Conservation (phyloP, 768 basidiomycete genomes). For the Tephrocybe sp. region DNA sequence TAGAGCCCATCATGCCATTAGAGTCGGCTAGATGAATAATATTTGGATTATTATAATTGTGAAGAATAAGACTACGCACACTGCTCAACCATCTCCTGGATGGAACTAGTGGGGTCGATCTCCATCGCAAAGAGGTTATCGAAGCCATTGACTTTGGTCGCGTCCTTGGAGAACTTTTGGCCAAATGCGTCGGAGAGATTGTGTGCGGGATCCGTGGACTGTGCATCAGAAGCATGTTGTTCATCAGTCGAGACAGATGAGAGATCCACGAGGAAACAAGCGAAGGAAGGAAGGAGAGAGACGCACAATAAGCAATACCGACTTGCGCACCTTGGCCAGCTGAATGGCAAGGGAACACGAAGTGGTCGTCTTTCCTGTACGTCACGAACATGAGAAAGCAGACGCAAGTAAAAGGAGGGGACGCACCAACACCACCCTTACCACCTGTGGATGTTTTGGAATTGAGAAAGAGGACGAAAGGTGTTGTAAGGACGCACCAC, state of each 20-base stretch:
- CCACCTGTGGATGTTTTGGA: slow-evolving; percentile 61
- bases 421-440: slow-evolving; percentile 96
- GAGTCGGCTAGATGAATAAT: slow-evolving; percentile 63
- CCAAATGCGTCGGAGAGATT: slow-evolving; percentile 98
- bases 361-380: slow-evolving; percentile 93
- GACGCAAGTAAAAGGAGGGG: neutral
- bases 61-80: too few species aligned
- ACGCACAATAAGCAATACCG: slow-evolving; percentile 93
- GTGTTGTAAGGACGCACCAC: slow-evolving; percentile 57
- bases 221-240: too few species aligned
- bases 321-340: slow-evolving; percentile 84
- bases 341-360: slow-evolving; percentile 98
- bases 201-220: slow-evolving; percentile 99
- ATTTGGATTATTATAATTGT: too few species aligned
- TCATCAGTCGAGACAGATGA: slow-evolving; percentile 16
- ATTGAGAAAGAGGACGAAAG: slow-evolving; percentile 1
- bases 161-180: slow-evolving; percentile 99
- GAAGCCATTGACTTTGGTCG: slow-evolving; percentile 97
- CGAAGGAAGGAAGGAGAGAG: neutral
- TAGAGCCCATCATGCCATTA: slow-evolving; percentile 95
- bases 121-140: slow-evolving; percentile 98
- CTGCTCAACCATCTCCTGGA: slow-evolving; percentile 99
- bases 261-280: neutral
- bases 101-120: slow-evolving; percentile 96
- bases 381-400: neutral